Percentiles rank a stretch among this genome's conserved stretches.
phyloP scores from a whole-genome alignment of 2,329 filamentous ascomycete species.

The Penicillium brasilianum region DNA sequence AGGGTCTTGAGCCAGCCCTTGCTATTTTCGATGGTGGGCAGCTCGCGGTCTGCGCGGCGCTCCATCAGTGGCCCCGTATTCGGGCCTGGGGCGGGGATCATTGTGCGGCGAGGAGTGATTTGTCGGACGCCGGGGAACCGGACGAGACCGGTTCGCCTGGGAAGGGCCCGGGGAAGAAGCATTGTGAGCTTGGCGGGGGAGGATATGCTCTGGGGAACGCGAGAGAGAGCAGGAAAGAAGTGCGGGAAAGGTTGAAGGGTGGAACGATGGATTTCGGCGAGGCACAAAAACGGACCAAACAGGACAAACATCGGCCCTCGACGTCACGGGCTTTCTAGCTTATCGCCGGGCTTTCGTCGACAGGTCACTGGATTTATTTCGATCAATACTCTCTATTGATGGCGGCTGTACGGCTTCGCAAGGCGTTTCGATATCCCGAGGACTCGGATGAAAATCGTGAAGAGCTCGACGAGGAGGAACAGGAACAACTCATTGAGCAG shows the following conservation, averaged over 20 bases:
- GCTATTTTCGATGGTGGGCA: conserved; percentile 51
- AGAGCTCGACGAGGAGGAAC: conserved; percentile 73
- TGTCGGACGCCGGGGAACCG: conserved; percentile 16
- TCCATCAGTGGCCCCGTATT: conserved; percentile 58
- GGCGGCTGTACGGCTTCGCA: conserved; percentile 69
- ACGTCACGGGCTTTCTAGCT: neutral
- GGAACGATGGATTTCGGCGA: conserved; percentile 14
- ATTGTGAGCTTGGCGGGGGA: conserved; percentile 12
- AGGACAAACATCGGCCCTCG: conserved; percentile 30
- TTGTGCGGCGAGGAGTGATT: conserved; percentile 44
- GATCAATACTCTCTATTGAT: conserved; percentile 28
- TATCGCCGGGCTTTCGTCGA: neutral
- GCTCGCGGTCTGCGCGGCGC: conserved; percentile 58
- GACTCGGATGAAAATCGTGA: conserved; percentile 63
- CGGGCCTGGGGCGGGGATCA: conserved; percentile 57
- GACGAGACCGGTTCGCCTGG: conserved; percentile 24
- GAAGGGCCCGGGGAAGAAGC: conserved; percentile 21
- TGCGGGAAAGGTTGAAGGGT: conserved; percentile 9
- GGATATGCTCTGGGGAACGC: neutral
- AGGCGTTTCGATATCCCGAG: conserved; percentile 75
- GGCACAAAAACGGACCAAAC: conserved; percentile 29
- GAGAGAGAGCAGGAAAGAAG: neutral
- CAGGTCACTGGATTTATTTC: neutral
- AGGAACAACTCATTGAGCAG: conserved; percentile 48
- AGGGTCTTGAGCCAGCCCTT: conserved; percentile 74